Conservation (phyloP, 2,329 filamentous ascomycete species). For the Scleromitrula shiraiana region DNA sequence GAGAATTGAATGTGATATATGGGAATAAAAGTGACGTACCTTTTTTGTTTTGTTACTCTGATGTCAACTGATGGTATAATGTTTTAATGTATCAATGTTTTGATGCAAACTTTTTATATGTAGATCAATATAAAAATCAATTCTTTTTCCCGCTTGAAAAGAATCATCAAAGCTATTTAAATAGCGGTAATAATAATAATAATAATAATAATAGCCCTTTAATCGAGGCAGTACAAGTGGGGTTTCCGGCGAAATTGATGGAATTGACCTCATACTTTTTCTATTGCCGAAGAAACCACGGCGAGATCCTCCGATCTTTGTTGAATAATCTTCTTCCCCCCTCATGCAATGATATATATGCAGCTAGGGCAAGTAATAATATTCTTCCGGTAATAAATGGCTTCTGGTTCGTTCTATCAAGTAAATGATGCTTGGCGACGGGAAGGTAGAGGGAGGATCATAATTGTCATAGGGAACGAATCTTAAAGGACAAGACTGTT, state of each 20-base stretch:
- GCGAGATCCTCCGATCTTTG: constrained; percentile 7
- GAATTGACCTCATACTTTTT: neutral
- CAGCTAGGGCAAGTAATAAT: constrained; percentile 1
- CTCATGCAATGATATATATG: neutral
- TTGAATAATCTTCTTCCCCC: neutral
- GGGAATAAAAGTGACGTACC: constrained; percentile 4
- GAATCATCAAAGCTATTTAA: neutral
- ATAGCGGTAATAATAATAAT: too few species aligned
- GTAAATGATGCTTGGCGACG: too few species aligned
- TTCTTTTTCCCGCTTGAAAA: too few species aligned
- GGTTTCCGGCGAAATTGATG: constrained; percentile 4
- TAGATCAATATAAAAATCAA: too few species aligned
- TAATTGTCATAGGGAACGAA: neutral
- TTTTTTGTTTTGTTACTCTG: neutral
- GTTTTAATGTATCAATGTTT: too few species aligned
- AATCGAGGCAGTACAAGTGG: neutral
- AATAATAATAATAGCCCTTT: neutral
- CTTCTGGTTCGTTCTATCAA: neutral
- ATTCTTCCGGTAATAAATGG: neutral
- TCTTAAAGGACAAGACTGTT: neutral
- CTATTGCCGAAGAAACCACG: constrained; percentile 6
- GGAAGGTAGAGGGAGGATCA: too few species aligned
- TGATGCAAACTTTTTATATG: too few species aligned
- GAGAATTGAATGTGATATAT: too few species aligned
- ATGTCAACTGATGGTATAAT: too few species aligned